Evolutionary conservation across 768 basidiomycete species (phyloP).

Genomic region (Rhizopogon vesiculosus): DNA sequence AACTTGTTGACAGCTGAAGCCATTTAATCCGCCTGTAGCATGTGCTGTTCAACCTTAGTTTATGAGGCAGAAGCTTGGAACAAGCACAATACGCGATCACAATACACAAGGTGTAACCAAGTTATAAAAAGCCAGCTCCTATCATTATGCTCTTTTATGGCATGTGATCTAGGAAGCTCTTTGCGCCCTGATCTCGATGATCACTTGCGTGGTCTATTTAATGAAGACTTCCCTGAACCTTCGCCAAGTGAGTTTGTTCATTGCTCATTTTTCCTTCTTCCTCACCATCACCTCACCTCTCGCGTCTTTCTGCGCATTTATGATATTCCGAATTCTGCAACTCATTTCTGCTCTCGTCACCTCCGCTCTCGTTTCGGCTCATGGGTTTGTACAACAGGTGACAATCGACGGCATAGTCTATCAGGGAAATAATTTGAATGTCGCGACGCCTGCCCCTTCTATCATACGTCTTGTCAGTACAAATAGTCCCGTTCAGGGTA

Average conservation of each 20-base stretch:
- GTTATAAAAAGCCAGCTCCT: no score
- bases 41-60: no score
- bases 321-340: neutral
- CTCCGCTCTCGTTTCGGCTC: slow-evolving; percentile 21
- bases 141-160: no score
- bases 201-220: neutral
- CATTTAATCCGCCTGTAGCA: no score
- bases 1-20: no score
- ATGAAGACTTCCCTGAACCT: neutral
- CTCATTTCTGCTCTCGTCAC: slow-evolving; percentile 9
- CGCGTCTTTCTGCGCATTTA: neutral
- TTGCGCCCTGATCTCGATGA: no score
- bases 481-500: slow-evolving; percentile 50
- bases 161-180: no score
- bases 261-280: neutral
- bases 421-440: slow-evolving; percentile 28
- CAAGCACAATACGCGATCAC: no score
- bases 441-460: slow-evolving; percentile 23
- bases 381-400: slow-evolving; percentile 26
- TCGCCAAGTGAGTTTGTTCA: neutral
- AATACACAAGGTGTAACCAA: neutral
- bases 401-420: slow-evolving; percentile 24
- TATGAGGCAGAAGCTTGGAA: no score
- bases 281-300: neutral
- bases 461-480: slow-evolving; percentile 41